Evolutionary conservation across 2,329 filamentous ascomycete genomes (phyloP).

Genomic region (Diatrype stigma): DNA sequence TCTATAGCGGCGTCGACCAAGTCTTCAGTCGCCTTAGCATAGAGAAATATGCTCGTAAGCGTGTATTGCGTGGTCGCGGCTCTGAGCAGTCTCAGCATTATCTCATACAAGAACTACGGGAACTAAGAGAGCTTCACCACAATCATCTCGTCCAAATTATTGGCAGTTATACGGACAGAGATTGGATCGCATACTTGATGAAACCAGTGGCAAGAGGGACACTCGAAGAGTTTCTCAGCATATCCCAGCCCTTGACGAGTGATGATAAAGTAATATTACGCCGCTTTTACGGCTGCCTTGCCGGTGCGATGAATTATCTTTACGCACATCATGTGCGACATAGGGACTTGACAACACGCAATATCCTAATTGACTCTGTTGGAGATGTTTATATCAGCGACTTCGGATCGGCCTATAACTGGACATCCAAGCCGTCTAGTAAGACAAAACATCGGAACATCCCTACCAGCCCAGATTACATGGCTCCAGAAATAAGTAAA

Average conservation of each 20-base stretch:
- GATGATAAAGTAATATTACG: constrained; percentile 2
- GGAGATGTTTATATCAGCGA: constrained; percentile 11
- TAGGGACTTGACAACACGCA: constrained; percentile 10
- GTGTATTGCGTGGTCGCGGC: constrained; percentile 6
- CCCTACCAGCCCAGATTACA: constrained; percentile 11
- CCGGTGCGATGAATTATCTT: constrained; percentile 14
- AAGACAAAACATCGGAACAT: constrained; percentile 9
- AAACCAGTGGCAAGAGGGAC: constrained; percentile 9
- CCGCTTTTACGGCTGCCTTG: constrained; percentile 13
- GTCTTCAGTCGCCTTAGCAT: constrained; percentile 11
- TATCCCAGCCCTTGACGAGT: not conserved
- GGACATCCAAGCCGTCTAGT: constrained; percentile 4
- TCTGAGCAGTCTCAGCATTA: constrained; percentile 7
- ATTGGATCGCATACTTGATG: constrained; percentile 16
- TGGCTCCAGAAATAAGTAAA: constrained; percentile 12
- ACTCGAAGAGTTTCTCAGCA: constrained; percentile 6
- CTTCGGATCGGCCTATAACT: constrained; percentile 14
- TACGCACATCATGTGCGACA: constrained; percentile 8
- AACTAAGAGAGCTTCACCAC: constrained; percentile 7
- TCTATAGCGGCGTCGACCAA: constrained; percentile 9
- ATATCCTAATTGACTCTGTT: constrained; percentile 7
- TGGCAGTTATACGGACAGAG: constrained; percentile 12
- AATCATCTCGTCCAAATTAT: constrained; percentile 13
- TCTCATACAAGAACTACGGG: constrained; percentile 6
- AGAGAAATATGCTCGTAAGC: constrained; percentile 8